Base-by-base conservation (phyloP, 148 eudicot species). In the Arbutus unedo region DNA sequence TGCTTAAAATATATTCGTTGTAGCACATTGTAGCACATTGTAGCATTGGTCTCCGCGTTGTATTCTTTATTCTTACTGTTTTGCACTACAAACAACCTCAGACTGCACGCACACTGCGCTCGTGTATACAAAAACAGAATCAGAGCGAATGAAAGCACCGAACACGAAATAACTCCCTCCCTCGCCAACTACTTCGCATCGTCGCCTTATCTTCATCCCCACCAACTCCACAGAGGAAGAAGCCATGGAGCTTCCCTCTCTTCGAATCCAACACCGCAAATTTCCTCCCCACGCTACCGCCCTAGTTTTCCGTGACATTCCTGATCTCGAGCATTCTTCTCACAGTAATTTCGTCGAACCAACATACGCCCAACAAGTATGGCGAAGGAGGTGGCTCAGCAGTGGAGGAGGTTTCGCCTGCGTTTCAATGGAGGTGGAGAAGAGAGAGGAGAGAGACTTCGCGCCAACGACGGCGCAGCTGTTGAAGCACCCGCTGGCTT, bases 401-500 rank as follows among this genome's bases (percentile, higher is more conserved):
- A 21, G 78, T 21, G 76, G 74, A 10, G 45, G 82, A 59, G 82
- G 88, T 68, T 91, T 91, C 59, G 91, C 91, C 15, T 89, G 88
- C 55, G 48, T 91, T n/a, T 88, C 95, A 11, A 48, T 87, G 79
- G 83, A 64, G 70, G 41, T 38, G 70, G 86, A 79, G 48, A 84
- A 70, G 84, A 85, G 41, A 48, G 88, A 84, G 48, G 92, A 83
- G 60, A 84, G 81, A 85, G 90, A 86, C 19, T 90, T 91, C 55
- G 77, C 85, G 47, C 94, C 97, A 2, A 86, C 88, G 2, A 75
- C 18, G 11, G 88, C 90, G 5, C 98, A 95, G 86, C 85, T 95
- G 3, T 45, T 89, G 14, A 86, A 95, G 88, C 91, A 93, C 79
- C 98, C 97, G 2, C 64, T 92, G 5, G 91, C 97, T 0, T 8